These are phyloP conservation scores for Coemansia sp. DNA, from an alignment of 192 early-diverging fungal species.

Conservation along the genomic window DNA sequence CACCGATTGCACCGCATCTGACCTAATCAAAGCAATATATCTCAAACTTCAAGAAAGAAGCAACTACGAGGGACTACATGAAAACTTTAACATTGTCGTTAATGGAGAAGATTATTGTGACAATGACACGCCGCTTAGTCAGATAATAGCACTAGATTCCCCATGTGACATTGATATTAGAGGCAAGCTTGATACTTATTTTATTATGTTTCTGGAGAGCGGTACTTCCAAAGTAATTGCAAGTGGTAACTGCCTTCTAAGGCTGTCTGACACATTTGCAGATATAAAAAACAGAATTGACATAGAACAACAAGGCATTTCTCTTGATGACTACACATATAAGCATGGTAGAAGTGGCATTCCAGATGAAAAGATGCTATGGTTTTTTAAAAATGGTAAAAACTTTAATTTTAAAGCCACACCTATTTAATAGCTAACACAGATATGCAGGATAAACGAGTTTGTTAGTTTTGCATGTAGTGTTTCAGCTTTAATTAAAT, in stretches of 20 bases:
- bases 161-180: neutral
- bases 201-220: neutral
- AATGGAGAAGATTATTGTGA: neutral
- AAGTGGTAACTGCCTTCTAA: neutral
- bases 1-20: neutral
- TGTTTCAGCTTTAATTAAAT: too few species aligned
- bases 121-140: fast-evolving
- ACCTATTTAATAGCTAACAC: neutral
- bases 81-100: neutral
- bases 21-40: neutral
- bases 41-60: neutral
- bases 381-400: neutral
- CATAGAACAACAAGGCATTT: neutral
- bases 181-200: neutral
- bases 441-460: too few species aligned
- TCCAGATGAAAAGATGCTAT: neutral
- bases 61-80: neutral
- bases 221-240: neutral
- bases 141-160: neutral
- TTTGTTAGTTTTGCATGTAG: too few species aligned
- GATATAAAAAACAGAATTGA: neutral
- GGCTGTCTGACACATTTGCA: neutral
- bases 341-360: neutral
- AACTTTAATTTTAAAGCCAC: neutral
- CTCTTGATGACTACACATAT: neutral